Base-by-base conservation (phyloP, 2,329 filamentous ascomycete species). In the Phyllosticta ampelicida region DNA sequence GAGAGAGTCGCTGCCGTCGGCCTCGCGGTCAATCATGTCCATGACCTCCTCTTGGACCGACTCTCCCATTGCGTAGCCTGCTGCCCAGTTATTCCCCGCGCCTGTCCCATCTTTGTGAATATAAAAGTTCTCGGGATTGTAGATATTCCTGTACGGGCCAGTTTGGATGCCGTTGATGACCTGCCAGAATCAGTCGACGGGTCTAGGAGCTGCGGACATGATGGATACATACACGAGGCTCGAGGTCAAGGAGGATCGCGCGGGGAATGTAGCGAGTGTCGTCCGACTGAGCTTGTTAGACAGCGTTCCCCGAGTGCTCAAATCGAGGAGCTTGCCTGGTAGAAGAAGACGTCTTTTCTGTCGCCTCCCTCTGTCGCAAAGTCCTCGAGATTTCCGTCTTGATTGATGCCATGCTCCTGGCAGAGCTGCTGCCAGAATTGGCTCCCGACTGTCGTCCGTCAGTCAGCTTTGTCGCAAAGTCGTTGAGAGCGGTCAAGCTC, bases 351-450 rank as follows among this genome's bases (percentile, higher is more conserved):
- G 75, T 99, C 94, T 73, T 99, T 99, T 66, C 94, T 86, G 75
- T 99, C 94, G 64, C 92, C 91, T 69, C 94, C 94, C 74, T 97
- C 94, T 54, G 90, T 96, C 69, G 94, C 94, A 77, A 96, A 96
- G 73, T 96, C 91, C 71, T 96, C 91, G 60, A 99, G 82, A 72
- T 97, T 97, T 60, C 94, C 94, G 75, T 97, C 90, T 71, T 94
- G 90, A 68, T 87, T 96, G 77, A 99, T 99, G 62, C 95, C 94
- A 71, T 99, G 94, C 75, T 99, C 94, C 72, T 92, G 87, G 74
- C 94, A 99, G 61, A 97, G 83, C 76, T 97, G 94, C 74, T 97
- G 92, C 94, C 94, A 99, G 77, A 99, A 99, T 71, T 97, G 90
- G 69, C 89, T 92, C 61, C 94, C 94, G 73, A 97, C 90, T 96